Conservation (phyloP, 441 rosid species). For the Syzygium malaccense region DNA sequence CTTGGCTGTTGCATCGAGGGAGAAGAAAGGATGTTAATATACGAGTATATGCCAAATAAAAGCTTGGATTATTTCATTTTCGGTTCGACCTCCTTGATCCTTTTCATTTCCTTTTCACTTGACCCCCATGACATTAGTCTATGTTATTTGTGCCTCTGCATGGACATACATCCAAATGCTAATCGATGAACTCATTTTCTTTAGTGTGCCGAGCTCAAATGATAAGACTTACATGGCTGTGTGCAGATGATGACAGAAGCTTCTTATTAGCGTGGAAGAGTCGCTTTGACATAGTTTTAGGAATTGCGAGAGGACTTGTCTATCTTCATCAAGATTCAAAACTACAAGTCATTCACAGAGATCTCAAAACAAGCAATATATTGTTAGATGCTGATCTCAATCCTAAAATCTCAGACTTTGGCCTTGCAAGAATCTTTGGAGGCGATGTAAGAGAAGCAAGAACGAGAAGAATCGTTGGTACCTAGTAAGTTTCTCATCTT, state of each 20-base stretch:
- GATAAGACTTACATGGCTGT: background rate
- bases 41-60: conserved; percentile 40
- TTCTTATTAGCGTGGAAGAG: background rate
- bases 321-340: conserved; percentile 23
- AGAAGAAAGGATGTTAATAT: conserved; percentile 31
- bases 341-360: conserved; percentile 16
- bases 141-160: background rate
- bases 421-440: conserved; percentile 19
- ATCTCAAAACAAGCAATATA: conserved; percentile 16
- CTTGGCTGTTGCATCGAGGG: conserved; percentile 31
- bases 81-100: conserved; percentile 5
- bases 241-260: background rate
- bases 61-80: conserved; percentile 33
- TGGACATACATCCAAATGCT: background rate
- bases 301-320: conserved; percentile 6
- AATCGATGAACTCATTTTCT: background rate
- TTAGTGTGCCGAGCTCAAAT: background rate
- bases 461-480: conserved; percentile 16
- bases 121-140: background rate
- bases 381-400: conserved; percentile 9
- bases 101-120: background rate
- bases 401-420: conserved; percentile 25
- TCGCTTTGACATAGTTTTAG: background rate
- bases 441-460: conserved; percentile 6
- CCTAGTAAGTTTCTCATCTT: conserved; percentile 16